Conservation (phyloP, 805 yeast genomes). For the Kodamaea sagamina region DNA sequence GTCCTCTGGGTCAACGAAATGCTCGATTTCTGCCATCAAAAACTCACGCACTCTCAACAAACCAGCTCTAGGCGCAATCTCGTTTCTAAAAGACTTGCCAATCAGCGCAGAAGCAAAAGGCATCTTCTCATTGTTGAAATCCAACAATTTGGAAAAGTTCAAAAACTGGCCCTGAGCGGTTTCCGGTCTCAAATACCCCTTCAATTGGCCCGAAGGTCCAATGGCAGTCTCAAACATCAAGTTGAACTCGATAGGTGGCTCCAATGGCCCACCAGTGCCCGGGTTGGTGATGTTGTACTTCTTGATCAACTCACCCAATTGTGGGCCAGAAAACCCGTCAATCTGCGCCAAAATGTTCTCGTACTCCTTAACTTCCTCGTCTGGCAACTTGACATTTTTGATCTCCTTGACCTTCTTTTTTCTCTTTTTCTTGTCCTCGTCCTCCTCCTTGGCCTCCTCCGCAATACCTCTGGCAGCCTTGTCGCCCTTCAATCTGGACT, state of each 20-base stretch:
- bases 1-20: constrained; percentile 90
- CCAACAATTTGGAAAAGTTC: constrained; percentile 90
- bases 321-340: constrained; percentile 92
- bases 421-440: constrained; percentile 69
- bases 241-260: constrained; percentile 92
- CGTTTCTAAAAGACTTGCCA: constrained; percentile 98
- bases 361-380: constrained; percentile 73
- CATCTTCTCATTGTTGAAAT: constrained; percentile 93
- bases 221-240: constrained; percentile 99
- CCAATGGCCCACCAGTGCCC: constrained; percentile 79
- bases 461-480: constrained; percentile 89
- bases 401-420: constrained; percentile 85
- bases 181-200: constrained; percentile 96
- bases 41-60: constrained; percentile 97
- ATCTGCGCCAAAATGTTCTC: constrained; percentile 87
- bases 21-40: constrained; percentile 99
- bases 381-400: constrained; percentile 93
- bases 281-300: constrained; percentile 90
- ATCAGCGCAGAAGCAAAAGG: constrained; percentile 99
- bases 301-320: constrained; percentile 84
- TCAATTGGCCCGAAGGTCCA: constrained; percentile 96
- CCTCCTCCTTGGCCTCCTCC: constrained; percentile 54
- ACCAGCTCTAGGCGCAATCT: constrained; percentile 98
- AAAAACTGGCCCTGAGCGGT: constrained; percentile 99
- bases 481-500: constrained; percentile 94